These are phyloP conservation scores for Aspergillus quadrilineatus DNA, from an alignment of 2,329 filamentous ascomycete genomes.

Conservation along the genomic window DNA sequence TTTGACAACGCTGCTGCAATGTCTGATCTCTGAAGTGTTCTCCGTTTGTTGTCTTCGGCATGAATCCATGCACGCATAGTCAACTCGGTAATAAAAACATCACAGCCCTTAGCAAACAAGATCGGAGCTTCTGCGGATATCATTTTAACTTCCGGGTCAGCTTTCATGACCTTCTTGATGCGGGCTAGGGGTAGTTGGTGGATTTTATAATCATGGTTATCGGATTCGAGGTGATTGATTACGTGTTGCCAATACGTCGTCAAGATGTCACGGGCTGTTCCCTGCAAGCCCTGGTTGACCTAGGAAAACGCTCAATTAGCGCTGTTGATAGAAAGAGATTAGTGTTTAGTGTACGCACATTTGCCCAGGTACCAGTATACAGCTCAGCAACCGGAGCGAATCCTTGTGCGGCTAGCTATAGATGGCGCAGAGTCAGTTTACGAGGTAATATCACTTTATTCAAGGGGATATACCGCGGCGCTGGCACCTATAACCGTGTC, in stretches of 20 bases:
- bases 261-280: conserved; percentile 92
- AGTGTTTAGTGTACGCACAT: conserved; percentile 58
- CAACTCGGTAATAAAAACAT: conserved; percentile 98
- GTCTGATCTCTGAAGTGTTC: conserved; percentile 91
- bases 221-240: conserved; percentile 90
- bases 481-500: conserved; percentile 58
- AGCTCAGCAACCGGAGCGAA: conserved; percentile 86
- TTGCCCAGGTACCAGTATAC: conserved; percentile 92
- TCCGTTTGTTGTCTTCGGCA: conserved; percentile 96
- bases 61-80: conserved; percentile 99
- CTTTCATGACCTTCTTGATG: conserved; percentile 99
- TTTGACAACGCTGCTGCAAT: conserved; percentile 95
- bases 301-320: conserved; percentile 40
- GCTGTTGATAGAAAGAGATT: not conserved
- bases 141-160: conserved; percentile 99
- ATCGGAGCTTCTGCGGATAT: conserved; percentile 98
- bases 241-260: conserved; percentile 99
- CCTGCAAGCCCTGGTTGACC: conserved; percentile 93
- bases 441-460: conserved; percentile 2
- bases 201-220: conserved; percentile 97
- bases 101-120: conserved; percentile 95
- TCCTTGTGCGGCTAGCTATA: conserved; percentile 77
- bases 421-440: conserved; percentile 20
- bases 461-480: conserved; percentile 56
- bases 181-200: conserved; percentile 95